Base-by-base conservation (phyloP, 192 early-diverging fungal genomes). In the Rhizoclosmatium sp. region DNA sequence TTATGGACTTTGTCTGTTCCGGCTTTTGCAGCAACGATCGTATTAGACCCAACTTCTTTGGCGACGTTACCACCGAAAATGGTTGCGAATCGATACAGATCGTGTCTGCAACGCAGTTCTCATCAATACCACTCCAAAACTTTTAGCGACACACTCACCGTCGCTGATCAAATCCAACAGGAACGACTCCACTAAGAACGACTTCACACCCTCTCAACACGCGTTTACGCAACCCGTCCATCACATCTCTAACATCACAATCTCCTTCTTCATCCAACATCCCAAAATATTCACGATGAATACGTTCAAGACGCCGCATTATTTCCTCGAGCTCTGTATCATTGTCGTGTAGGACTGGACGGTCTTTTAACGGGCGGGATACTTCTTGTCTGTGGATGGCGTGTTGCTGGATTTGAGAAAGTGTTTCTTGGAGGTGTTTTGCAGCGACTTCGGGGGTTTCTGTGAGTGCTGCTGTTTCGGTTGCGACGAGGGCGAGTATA, bases 21-120 rank as follows among this genome's bases (percentile, higher is more conserved):
- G 93, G 93, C 92, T 79, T 95, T 93, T 3, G 90, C 90, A 14
- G 96, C 94, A 51, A 99, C 91, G 7, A 99, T 98, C 5, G 94
- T 91, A 21, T 82, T 76, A 3, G 75, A 73, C 21, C 82, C 85
- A 16, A 97, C 60, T 5, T 94, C 89, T 0, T 78, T 78, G 2
- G 84, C 89, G 80, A 95, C 96, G 42, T 79, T 80, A 0, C 96
- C 98, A 3, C 98, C 98, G 89, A 97, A 98, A 19, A 83, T 83
- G 47, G 70, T 69, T 7, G 97, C 96, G 70, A 91, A 86, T 44
- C 85, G 88, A 95, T 96, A 97, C 48, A 95, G 85, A 42, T 96
- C 95, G 23, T 92, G 89, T 21, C 88, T 58, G 19, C 1, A 7
- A 71, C 31, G 9, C 4, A 31, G 31, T 31, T 31, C 31, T 31